phyloP scores from a whole-genome alignment of 2,329 filamentous ascomycete species.

The Ceratocystis destructans region DNA sequence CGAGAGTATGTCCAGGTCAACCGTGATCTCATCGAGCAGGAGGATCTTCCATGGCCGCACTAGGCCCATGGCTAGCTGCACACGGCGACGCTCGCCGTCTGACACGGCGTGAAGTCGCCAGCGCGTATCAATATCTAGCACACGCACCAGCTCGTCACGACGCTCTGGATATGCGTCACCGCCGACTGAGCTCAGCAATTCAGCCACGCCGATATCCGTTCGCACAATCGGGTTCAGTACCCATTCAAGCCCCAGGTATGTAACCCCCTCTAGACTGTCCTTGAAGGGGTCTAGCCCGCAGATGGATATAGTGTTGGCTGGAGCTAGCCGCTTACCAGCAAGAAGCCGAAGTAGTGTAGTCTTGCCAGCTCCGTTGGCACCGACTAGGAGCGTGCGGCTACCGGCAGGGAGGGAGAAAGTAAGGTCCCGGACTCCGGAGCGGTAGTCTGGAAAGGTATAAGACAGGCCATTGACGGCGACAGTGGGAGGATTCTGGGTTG shows the following conservation, averaged over 20 bases:
- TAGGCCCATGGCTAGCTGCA: slow-evolving; percentile 93
- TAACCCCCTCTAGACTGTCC: slow-evolving; percentile 78
- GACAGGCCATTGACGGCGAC: slow-evolving; percentile 65
- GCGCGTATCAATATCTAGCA: slow-evolving; percentile 78
- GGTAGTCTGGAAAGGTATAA: slow-evolving; percentile 80
- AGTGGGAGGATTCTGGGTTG: slow-evolving; percentile 34
- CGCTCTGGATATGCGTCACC: slow-evolving; percentile 70
- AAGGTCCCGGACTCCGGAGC: slow-evolving; percentile 62
- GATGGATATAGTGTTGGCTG: slow-evolving; percentile 58
- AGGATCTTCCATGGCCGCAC: slow-evolving; percentile 83
- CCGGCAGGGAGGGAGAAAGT: slow-evolving; percentile 62
- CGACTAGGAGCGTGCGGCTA: slow-evolving; percentile 81
- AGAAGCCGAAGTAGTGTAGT: slow-evolving; percentile 90
- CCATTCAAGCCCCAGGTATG: slow-evolving; percentile 95
- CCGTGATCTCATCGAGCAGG: slow-evolving; percentile 89
- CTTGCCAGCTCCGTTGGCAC: slow-evolving; percentile 94
- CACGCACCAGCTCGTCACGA: slow-evolving; percentile 70
- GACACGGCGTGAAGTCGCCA: slow-evolving; percentile 97
- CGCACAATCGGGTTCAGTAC: slow-evolving; percentile 93
- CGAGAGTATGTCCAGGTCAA: slow-evolving; percentile 81
- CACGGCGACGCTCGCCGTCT: slow-evolving; percentile 79
- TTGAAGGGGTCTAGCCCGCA: slow-evolving; percentile 85
- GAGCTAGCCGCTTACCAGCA: slow-evolving; percentile 86
- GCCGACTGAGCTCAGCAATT: slow-evolving; percentile 72
- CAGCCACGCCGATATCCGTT: slow-evolving; percentile 81